Conservation (phyloP, 352 stramenopile genomes). For the Phytophthora podocarpi region DNA sequence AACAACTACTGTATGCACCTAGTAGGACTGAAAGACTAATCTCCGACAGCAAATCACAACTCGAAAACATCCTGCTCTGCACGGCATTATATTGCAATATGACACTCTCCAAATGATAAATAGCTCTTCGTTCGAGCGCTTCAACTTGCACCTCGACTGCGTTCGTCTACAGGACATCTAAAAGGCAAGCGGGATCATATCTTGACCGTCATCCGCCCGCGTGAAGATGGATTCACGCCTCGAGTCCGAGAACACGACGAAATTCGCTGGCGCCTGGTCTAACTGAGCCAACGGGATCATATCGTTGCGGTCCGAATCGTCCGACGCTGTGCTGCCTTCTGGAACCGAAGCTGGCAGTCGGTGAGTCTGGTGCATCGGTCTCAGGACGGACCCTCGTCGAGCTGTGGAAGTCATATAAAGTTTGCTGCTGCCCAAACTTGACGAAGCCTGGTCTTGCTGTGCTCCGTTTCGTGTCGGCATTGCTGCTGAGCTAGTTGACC, state of each 20-base stretch:
- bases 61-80: no score
- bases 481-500: neutral
- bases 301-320: constrained; percentile 33
- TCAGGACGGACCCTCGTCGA: constrained; percentile 24
- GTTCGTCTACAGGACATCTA: constrained; percentile 21
- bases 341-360: constrained; percentile 26
- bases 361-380: constrained; percentile 25
- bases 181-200: constrained; percentile 49
- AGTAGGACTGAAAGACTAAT: no score
- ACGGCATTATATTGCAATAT: constrained; percentile 25
- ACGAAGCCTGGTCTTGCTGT: neutral
- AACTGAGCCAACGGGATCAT: constrained; percentile 36
- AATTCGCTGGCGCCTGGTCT: constrained; percentile 19
- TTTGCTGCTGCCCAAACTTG: constrained; percentile 21
- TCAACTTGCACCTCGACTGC: constrained; percentile 18
- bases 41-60: no score
- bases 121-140: constrained; percentile 45
- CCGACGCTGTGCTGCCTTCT: constrained; percentile 12
- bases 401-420: constrained; percentile 12
- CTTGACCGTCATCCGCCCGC: constrained; percentile 35
- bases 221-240: constrained; percentile 45
- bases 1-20: no score
- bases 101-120: constrained; percentile 40
- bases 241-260: constrained; percentile 44
- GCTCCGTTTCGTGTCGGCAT: no score